phyloP scores from a whole-genome alignment of 106 monocot species.

The Dendrobium chrysotoxum region DNA sequence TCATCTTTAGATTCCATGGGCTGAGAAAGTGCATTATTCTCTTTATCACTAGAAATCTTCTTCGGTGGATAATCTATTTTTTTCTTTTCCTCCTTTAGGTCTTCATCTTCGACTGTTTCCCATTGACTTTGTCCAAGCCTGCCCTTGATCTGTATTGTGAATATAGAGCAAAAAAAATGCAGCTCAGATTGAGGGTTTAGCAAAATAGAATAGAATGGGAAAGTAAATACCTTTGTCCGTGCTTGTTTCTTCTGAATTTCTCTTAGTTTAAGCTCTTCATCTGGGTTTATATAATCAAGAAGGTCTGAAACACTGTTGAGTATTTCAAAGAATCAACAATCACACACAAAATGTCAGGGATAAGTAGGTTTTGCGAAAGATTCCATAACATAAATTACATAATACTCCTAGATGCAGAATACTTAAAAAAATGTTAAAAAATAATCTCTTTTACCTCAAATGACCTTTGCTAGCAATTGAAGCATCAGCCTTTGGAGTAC shows the following conservation, averaged over 20 bases:
- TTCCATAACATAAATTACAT: no score
- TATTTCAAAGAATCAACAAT: not conserved
- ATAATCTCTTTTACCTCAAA: constrained; percentile 45
- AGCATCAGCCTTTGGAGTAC: constrained; percentile 94
- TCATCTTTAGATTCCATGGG: constrained; percentile 41
- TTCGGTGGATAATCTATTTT: constrained; percentile 22
- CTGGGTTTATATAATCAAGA: constrained; percentile 96
- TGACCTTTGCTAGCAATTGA: constrained; percentile 98
- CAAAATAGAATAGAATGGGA: no score
- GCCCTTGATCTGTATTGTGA: constrained; percentile 42
- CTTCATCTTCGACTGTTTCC: constrained; percentile 58
- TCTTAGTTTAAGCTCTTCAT: constrained; percentile 75
- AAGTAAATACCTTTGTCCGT: constrained; percentile 38
- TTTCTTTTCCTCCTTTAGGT: constrained; percentile 27
- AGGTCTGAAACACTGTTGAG: constrained; percentile 83
- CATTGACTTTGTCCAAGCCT: constrained; percentile 43
- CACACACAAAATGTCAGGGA: no score
- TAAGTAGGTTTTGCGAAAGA: no score
- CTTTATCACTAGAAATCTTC: constrained; percentile 51
- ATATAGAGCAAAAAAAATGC: no score
- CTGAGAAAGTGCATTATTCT: constrained; percentile 33
- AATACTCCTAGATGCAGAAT: no score
- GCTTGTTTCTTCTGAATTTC: constrained; percentile 82
- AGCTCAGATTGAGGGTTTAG: no score
- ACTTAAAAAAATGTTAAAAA: not conserved